Base-by-base conservation (phyloP, 2,329 filamentous ascomycete species). In the Fusarium sp. region DNA sequence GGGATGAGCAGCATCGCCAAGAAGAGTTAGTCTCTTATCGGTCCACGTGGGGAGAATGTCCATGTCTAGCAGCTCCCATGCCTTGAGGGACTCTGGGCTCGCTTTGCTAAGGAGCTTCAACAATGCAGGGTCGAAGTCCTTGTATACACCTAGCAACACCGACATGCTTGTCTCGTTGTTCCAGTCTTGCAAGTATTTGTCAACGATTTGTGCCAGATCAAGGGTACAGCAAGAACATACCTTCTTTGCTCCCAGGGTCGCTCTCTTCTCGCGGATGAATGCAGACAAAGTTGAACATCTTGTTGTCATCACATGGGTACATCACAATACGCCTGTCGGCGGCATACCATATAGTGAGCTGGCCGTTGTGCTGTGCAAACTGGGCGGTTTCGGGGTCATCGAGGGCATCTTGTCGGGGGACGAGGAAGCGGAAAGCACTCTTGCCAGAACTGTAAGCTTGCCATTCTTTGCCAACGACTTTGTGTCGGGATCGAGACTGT, bases 1-100 rank as follows among this genome's bases (percentile, higher is more conserved):
- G 0, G 91, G 90, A 78, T 94, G 91, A 1, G 90, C 91, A 0
- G 91, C 90, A 79, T 93, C 91, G 0, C 92, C 91, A 3, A 93
- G 79, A 1, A 93, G 79, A 3, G 86, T 90, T n/a, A 92, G 77
- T n/a, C 83, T 85, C 4, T 81, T 86, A 8, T 87, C 85, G 0
- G 84, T 83, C 87, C 90, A 93, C 1, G 80, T 84, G 0, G 86
- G 85, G 13, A 93, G 79, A 3, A 84, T 81, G 11, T 88, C 86
- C 88, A 92, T 91, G 72, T 93, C 91, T 17, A 91, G 79, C 9
- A 92, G 79, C 51, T 85, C 86, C 90, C 89, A 92, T 1, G 90
- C 82, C 66, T 87, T 90, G 28, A 91, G 79, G 6, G 82, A 82
- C 0, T 82, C 77, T 0, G 84, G 81, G 11, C 87, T 83, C 0